These are phyloP conservation scores for Aspergillus tubingensis DNA, from an alignment of 2,329 filamentous ascomycete species.

Conservation along the genomic window DNA sequence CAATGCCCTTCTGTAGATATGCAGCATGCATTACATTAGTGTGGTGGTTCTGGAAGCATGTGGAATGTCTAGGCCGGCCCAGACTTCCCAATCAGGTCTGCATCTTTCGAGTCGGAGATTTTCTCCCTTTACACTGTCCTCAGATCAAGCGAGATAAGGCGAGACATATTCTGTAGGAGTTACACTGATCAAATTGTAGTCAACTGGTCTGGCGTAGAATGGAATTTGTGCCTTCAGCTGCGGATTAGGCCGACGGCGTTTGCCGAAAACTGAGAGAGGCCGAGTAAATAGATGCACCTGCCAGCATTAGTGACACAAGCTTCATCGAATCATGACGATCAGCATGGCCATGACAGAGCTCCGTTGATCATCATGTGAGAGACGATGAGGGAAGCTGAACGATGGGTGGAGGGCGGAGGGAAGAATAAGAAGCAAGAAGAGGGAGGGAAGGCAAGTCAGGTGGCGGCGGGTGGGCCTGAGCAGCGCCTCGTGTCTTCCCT, in stretches of 20 bases:
- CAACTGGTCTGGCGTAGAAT: background rate
- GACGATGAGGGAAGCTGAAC: background rate
- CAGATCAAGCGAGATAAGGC: background rate
- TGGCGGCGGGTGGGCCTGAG: background rate
- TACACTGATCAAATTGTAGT: background rate
- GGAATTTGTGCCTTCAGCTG: background rate
- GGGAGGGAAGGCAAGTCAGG: background rate
- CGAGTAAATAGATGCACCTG: background rate
- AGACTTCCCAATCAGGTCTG: background rate
- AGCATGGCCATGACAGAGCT: background rate
- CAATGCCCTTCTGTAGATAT: background rate
- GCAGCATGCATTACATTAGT: constrained; percentile 4
- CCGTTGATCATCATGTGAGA: background rate
- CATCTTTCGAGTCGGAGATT: background rate
- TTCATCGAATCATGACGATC: background rate
- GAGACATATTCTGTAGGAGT: background rate
- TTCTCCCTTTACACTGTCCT: background rate
- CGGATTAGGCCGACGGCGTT: background rate
- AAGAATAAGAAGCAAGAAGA: background rate
- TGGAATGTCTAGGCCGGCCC: constrained; percentile 7
- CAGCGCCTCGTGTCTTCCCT: constrained; percentile 2
- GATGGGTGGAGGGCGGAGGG: background rate
- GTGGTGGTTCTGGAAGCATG: constrained; percentile 5
- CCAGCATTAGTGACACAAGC: background rate
- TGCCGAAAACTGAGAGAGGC: background rate